phyloP scores from a whole-genome alignment of 2,329 filamentous ascomycete genomes.

The Colletotrichum incanum region DNA sequence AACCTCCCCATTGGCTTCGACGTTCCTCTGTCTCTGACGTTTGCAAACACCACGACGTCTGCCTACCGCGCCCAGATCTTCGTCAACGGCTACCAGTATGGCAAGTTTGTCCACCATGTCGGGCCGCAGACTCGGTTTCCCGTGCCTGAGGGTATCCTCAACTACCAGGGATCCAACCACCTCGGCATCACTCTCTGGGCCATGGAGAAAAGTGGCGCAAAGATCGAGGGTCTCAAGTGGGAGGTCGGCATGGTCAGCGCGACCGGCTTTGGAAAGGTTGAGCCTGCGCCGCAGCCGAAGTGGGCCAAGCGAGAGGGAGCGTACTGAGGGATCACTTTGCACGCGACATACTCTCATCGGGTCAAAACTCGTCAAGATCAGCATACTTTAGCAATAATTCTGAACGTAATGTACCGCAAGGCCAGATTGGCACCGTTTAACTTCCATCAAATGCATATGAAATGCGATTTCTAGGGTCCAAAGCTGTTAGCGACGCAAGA shows the following conservation, averaged over 20 bases:
- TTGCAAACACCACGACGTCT: conserved; percentile 58
- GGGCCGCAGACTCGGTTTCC: conserved; percentile 79
- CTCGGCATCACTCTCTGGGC: conserved; percentile 78
- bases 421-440: too few relatives aligned
- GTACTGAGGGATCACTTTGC: conserved; percentile 54
- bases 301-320: conserved; percentile 61
- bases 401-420: too few relatives aligned
- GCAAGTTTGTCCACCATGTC: conserved; percentile 70
- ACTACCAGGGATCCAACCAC: conserved; percentile 78
- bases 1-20: conserved; percentile 68
- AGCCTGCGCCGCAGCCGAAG: conserved; percentile 58
- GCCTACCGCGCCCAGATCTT: conserved; percentile 74
- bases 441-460: too few relatives aligned
- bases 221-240: conserved; percentile 44
- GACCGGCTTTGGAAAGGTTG: conserved; percentile 60
- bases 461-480: too few relatives aligned
- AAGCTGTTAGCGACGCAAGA: too few relatives aligned
- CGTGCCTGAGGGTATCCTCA: conserved; percentile 77
- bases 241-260: conserved; percentile 61
- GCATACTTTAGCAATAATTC: too few relatives aligned
- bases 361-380: too few relatives aligned
- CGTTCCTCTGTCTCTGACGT: conserved; percentile 69
- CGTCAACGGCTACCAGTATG: conserved; percentile 80
- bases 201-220: conserved; percentile 68
- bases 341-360: too few relatives aligned